Percentiles rank a stretch among this genome's conserved stretches.
These are phyloP conservation scores for Lipomyces sp. DNA, from an alignment of 805 yeast genomes.

Conservation along the genomic window DNA sequence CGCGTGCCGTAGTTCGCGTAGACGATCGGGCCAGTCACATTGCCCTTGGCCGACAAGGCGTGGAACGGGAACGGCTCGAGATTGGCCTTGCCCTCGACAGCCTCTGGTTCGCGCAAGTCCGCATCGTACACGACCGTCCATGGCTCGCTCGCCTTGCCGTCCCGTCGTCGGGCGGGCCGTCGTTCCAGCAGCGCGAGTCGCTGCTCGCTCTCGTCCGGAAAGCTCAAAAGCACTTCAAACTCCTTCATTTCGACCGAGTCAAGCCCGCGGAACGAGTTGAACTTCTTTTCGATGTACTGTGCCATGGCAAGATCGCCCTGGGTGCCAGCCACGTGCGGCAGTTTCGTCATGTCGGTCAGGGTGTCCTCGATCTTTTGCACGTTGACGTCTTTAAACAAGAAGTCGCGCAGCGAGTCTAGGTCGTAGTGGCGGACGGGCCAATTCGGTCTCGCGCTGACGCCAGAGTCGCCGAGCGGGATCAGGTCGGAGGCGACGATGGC, in stretches of 20 bases:
- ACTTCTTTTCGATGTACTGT: slow-evolving; percentile 57
- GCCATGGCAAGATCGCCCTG: slow-evolving; percentile 76
- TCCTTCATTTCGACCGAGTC: slow-evolving; percentile 47
- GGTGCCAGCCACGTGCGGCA: slow-evolving; percentile 88
- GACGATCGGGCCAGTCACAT: slow-evolving; percentile 62
- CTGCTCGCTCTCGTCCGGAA: slow-evolving; percentile 47
- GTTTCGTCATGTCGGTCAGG: slow-evolving; percentile 66
- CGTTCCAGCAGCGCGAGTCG: slow-evolving; percentile 6
- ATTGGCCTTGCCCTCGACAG: slow-evolving; percentile 9
- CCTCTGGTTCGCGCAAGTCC: slow-evolving; percentile 16
- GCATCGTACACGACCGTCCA: slow-evolving; percentile 49
- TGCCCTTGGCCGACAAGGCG: slow-evolving; percentile 72
- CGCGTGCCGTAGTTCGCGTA: slow-evolving; percentile 68
- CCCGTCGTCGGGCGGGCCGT: slow-evolving; percentile 22
- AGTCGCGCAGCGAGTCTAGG: slow-evolving; percentile 48
- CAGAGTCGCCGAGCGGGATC: slow-evolving; percentile 38
- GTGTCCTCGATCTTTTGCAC: slow-evolving; percentile 58
- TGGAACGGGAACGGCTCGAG: slow-evolving; percentile 50
- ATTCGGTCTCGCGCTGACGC: slow-evolving; percentile 5
- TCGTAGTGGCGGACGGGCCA: slow-evolving; percentile 54
- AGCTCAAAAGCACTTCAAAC: slow-evolving; percentile 59
- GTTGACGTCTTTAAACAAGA: slow-evolving; percentile 53
- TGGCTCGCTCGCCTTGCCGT: slow-evolving; percentile 49
- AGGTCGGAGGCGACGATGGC: slow-evolving; percentile 56
- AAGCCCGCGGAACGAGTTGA: slow-evolving; percentile 37